Evolutionary conservation across 2,329 filamentous ascomycete species (phyloP), one percentile per base, ranked within the genome.

Genomic region (Cordyceps tenuipes): DNA sequence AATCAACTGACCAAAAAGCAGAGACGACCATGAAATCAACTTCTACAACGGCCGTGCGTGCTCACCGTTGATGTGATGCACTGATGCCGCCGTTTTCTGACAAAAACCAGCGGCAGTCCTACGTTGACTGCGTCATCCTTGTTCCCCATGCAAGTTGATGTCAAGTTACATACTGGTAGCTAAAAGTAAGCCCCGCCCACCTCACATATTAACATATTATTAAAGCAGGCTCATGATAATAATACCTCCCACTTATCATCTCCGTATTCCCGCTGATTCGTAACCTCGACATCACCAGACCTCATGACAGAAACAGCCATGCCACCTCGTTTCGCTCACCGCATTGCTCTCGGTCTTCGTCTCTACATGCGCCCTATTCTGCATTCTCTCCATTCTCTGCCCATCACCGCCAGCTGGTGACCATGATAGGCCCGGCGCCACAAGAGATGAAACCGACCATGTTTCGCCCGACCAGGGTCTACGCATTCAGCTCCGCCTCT

Each of bases 391-490:
- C 2, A 31, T 36, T 29, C 3, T 29, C 29, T n/a, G n/a, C 15
- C 48, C 36, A 26, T 23, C 36, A 12, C 17, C 17, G 34, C 48
- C 39, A 26, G 57, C 36, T 15, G 59, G 39, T 62, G 63, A 66
- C 15, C 57, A 39, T 62, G 63, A 66, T 65, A 61, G 66, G 64
- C 51, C 57, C 48, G 53, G 46, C 57, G 53, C 54, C 56, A 60
- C 62, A 50, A 59, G 63, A 58, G 61, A 54, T 68, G 67, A 68
- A 68, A 68, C 67, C 58, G 60, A 62, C 64, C 59, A 62, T 62
- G 67, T 68, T 68, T 68, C 67, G 66, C 60, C 63, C 26, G 41
- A 46, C 61, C 34, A 51, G 36, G 56, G 29, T 9, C 57, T 19
- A n/a, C 53, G 41, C 54, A 43, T 26, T 55, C 53, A 55, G 53